Base-by-base conservation (phyloP, 139 green algal species). In the Tetraselmis chui region DNA sequence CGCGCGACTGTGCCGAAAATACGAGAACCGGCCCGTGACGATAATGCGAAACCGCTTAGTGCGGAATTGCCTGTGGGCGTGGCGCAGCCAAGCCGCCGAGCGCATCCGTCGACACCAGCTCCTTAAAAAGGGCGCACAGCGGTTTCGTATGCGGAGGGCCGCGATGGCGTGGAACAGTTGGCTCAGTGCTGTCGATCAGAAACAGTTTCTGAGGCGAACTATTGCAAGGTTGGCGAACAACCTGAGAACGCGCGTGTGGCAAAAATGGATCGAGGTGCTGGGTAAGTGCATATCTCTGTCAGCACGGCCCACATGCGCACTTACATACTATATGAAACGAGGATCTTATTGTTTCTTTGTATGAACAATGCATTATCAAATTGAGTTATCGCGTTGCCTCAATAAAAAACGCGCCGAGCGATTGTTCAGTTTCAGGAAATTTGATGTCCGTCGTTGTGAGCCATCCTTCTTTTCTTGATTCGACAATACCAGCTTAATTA, bases 111-210 rank as follows among this genome's bases (percentile, higher is more conserved):
- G 45, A 5, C 45, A 18, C 11, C 5, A 67, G 59, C 81, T 85
- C 26, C 77, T 87, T 32, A 77, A 86, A n/a, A 79, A 76, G 29
- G 90, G 85, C 0, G 75, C 76, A 1, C 83, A 80, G 31, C 81
- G 88, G 76, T 89, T 87, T 80, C 30, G 32, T 1, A 89, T 90
- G 78, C 77, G 79, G 30, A 28, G 81, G 31, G 78, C 84, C 28
- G 1, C 76, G 74, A 89, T 85, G 79, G 90, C 90, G 24, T 92
- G 86, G 87, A 91, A 90, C 75, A 67, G 80, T 1, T 93, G 90
- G 90, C n/a, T n/a, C n/a, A n/a, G n/a, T n/a, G n/a, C n/a, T n/a
- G n/a, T n/a, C 45, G 18, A 5, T 18, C 45, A 18, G 11, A 67
- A 67, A 18, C 45, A 67, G 45, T 18, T 25, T 18, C 11, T 67